phyloP scores from a whole-genome alignment of 192 early-diverging fungal genomes.

The Mortierella hygrophila region DNA sequence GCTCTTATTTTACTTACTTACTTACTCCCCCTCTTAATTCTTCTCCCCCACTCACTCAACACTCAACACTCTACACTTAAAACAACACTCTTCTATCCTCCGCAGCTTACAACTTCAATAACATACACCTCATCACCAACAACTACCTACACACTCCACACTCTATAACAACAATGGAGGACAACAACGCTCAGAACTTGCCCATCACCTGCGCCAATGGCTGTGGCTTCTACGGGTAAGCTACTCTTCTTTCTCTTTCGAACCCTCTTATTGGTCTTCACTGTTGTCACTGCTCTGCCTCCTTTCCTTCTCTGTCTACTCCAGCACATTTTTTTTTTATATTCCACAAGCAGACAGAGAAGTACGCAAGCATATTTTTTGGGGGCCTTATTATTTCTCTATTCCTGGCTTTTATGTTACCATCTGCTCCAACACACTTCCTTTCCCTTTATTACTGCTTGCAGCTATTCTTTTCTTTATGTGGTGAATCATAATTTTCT shows the following conservation, averaged over 20 bases:
- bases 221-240: conserved; percentile 82
- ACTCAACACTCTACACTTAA: not conserved
- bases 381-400: not conserved
- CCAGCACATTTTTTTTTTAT: not conserved
- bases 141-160: not conserved
- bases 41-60: not conserved
- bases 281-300: not conserved
- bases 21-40: not conserved
- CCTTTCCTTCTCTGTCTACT: not conserved
- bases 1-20: not conserved
- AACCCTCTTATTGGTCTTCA: not conserved
- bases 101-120: not conserved
- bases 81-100: not conserved
- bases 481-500: conserved; percentile 1
- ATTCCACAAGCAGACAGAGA: not conserved
- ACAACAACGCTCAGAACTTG: conserved; percentile 71
- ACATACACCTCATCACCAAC: not conserved
- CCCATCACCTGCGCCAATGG: conserved; percentile 74
- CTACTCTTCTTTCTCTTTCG: not conserved
- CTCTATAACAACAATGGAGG: conserved; percentile 65
- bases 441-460: not conserved
- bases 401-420: conserved; percentile 5
- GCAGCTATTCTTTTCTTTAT: not conserved
- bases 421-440: conserved; percentile 6
- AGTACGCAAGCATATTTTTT: not conserved